Evolutionary conservation across 306 rosid genomes (phyloP), one percentile per base, ranked within the genome.

Genomic region (Hylodesmum podocarpum): DNA sequence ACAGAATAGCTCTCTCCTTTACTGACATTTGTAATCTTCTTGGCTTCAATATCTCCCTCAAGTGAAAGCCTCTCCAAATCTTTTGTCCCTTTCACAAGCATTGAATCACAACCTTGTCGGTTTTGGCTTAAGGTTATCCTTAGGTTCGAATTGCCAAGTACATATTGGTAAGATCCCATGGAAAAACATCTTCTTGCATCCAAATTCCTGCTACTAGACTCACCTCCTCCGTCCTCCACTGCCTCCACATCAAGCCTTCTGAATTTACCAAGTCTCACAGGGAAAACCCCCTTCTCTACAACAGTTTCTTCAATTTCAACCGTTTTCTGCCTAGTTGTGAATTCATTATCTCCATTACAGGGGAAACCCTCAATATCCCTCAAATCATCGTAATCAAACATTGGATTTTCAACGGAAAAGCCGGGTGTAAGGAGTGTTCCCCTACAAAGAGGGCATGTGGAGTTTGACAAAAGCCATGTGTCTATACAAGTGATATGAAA

Each of bases 131-230:
- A 80, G 72, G 91, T 43, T 43, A 92, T 85, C 75, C 82, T 54
- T 25, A 92, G 96, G 18, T 88, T 83, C 1, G 91, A 88, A 2
- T 85, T 85, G 3, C 49, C 88, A 67, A 92, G 88, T 31, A 92
- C 96, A 22, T 92, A 92, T 82, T 92, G 93, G 81, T 92, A 92
- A 6, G 97, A 91, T 14, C 97, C 97, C 97, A 91, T 91, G 25
- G 97, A 91, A 70, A 40, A 91, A 63, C 97, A 92, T 73, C 97
- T 90, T 70, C 97, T 92, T 3, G 96, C 93, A 88, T 92, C 96
- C 87, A 92, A 79, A 37, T 71, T 90, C 69, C 93, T 90, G 75
- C 96, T 90, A 69, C 96, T 92, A 15, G 91, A 79, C 83, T 92
- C 97, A 72, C 90, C 97, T 58, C 72, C 89, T 76, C 59, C 89